These are phyloP conservation scores for Lyophyllum semitale DNA, from an alignment of 768 basidiomycete genomes.

Conservation along the genomic window DNA sequence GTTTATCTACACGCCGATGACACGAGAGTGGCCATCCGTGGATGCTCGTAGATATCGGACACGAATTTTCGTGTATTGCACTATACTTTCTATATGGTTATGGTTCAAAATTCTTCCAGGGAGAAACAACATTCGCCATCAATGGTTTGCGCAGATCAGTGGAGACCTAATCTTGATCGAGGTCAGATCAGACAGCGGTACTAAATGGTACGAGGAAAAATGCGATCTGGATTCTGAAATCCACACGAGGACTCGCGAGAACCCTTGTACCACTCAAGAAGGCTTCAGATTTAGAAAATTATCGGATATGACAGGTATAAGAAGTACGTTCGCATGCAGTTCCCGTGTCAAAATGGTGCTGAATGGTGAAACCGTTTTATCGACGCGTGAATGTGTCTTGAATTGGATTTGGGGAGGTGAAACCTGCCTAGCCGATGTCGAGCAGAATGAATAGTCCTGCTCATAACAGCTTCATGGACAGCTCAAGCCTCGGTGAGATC, in stretches of 20 bases:
- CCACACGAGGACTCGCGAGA: background rate
- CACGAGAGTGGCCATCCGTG: background rate
- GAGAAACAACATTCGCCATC: background rate
- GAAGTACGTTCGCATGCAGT: no score
- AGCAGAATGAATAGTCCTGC: background rate
- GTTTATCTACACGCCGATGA: background rate
- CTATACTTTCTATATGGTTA: no score
- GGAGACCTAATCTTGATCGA: background rate
- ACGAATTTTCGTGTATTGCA: background rate
- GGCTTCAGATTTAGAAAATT: background rate
- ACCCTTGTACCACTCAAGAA: background rate
- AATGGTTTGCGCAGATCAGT: background rate
- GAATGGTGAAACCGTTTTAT: background rate
- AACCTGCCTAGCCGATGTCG: background rate
- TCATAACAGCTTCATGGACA: background rate
- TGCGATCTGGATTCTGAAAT: background rate
- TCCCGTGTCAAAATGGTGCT: no score
- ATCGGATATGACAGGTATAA: no score
- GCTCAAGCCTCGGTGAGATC: no score
- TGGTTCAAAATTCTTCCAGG: no score
- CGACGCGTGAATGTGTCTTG: no score
- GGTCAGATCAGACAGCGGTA: background rate
- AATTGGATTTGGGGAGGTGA: background rate
- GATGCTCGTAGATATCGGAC: background rate
- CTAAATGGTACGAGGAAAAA: background rate